Conservation (phyloP, 768 basidiomycete species). For the Leccinellum luteum region DNA sequence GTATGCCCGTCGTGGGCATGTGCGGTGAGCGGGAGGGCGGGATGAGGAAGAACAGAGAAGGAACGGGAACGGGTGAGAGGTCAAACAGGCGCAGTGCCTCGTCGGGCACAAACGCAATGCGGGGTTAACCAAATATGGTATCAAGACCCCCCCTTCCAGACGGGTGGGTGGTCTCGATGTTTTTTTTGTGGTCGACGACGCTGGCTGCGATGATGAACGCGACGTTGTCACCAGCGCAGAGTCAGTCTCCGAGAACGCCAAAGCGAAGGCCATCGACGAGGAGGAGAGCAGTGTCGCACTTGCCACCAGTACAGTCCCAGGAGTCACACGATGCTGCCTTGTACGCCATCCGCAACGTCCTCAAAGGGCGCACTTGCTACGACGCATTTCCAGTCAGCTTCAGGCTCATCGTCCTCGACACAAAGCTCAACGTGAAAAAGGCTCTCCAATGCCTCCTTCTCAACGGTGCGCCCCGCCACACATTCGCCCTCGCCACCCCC, state of each 20-base stretch:
- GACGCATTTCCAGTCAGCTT: slow-evolving; percentile 98
- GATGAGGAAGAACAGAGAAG: neutral
- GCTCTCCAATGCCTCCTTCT: slow-evolving; percentile 83
- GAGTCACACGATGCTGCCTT: slow-evolving; percentile 73
- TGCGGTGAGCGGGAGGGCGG: neutral
- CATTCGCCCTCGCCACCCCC: neutral
- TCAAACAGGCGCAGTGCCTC: neutral
- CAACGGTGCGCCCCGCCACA: slow-evolving; percentile 52
- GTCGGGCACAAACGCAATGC: slow-evolving; percentile 17
- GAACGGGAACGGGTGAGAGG: neutral
- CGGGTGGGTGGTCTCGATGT: slow-evolving; percentile 5
- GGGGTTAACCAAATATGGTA: slow-evolving; percentile 10
- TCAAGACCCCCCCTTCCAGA: slow-evolving; percentile 4
- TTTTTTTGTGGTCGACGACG: slow-evolving; percentile 1
- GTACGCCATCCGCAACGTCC: slow-evolving; percentile 70
- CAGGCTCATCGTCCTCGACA: slow-evolving; percentile 94
- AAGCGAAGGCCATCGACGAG: slow-evolving; percentile 56
- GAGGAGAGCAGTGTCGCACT: slow-evolving; percentile 56
- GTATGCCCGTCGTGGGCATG: slow-evolving; percentile 10
- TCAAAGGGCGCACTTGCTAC: slow-evolving; percentile 85
- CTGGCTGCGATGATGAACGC: slow-evolving; percentile 37
- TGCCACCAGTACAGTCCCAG: slow-evolving; percentile 47
- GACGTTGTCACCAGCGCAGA: slow-evolving; percentile 43
- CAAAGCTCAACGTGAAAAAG: slow-evolving; percentile 93
- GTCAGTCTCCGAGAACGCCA: slow-evolving; percentile 45